These are phyloP conservation scores for Cryptococcus sp. DNA, from an alignment of 1,284 basidiomycete species.

Conservation along the genomic window DNA sequence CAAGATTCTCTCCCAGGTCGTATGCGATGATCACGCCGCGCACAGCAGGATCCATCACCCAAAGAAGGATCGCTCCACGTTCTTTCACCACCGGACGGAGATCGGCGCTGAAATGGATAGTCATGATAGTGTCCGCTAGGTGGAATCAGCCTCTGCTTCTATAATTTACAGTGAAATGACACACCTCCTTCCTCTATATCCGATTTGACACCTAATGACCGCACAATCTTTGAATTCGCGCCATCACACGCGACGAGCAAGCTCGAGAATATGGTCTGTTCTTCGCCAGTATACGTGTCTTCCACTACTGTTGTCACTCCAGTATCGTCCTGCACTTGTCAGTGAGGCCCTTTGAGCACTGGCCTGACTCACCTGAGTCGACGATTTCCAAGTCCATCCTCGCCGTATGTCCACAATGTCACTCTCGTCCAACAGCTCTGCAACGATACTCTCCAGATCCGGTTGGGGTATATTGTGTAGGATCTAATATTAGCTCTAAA, in stretches of 20 bases:
- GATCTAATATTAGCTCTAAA: slow-evolving; percentile 22
- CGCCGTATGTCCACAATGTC: slow-evolving; percentile 22
- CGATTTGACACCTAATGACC: slow-evolving; percentile 19
- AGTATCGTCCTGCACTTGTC: no score
- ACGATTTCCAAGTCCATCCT: slow-evolving; percentile 31
- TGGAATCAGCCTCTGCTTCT: background rate
- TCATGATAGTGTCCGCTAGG: slow-evolving; percentile 3
- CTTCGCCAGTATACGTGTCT: no score
- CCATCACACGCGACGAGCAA: slow-evolving; percentile 30
- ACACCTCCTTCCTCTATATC: slow-evolving; percentile 29
- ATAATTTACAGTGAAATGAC: slow-evolving; percentile 19
- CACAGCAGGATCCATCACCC: slow-evolving; percentile 32
- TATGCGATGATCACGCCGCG: slow-evolving; percentile 33
- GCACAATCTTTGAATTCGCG: slow-evolving; percentile 28
- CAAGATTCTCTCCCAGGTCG: slow-evolving; percentile 31
- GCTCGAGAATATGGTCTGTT: slow-evolving; percentile 4
- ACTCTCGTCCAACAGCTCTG: slow-evolving; percentile 17
- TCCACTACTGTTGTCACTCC: no score
- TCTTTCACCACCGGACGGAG: slow-evolving; percentile 13
- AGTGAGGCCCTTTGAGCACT: slow-evolving; percentile 1
- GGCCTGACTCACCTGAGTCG: slow-evolving; percentile 21
- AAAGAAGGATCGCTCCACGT: slow-evolving; percentile 30
- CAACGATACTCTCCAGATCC: slow-evolving; percentile 26
- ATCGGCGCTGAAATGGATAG: no score
- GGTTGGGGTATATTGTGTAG: slow-evolving; percentile 36